Evolutionary conservation across 495 filamentous ascomycete species (phyloP).

Genomic region (Apiosordaria backusii): DNA sequence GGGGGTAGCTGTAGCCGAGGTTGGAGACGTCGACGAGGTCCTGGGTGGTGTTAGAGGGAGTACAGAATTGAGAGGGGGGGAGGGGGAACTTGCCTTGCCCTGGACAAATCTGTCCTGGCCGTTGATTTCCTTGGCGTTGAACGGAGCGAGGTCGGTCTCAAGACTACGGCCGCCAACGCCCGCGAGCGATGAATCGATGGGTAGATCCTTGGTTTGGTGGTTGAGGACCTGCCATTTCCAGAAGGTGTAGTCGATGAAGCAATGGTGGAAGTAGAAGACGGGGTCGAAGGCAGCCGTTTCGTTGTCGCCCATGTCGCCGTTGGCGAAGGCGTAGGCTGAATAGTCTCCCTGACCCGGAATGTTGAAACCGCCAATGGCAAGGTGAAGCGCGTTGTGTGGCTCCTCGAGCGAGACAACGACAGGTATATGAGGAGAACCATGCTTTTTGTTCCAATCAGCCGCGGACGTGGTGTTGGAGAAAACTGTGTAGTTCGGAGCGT

Average conservation of each 20-base stretch:
- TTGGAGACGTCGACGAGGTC: slow-evolving; percentile 20
- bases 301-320: slow-evolving; percentile 37
- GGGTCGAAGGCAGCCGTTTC: slow-evolving; percentile 34
- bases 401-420: slow-evolving; percentile 27
- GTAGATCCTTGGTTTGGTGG: neutral
- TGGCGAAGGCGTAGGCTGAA: slow-evolving; percentile 22
- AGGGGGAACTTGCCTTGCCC: neutral
- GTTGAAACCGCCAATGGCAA: slow-evolving; percentile 31
- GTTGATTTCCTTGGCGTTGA: neutral
- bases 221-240: slow-evolving; percentile 30
- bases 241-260: slow-evolving; percentile 31
- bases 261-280: slow-evolving; percentile 36
- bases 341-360: slow-evolving; percentile 7
- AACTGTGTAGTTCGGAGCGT: slow-evolving; percentile 32
- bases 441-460: slow-evolving; percentile 22
- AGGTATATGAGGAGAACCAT: too few relatives aligned
- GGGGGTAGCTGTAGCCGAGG: slow-evolving; percentile 15
- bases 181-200: too few relatives aligned
- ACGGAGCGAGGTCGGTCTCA: slow-evolving; percentile 23
- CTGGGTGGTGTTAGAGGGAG: neutral
- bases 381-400: slow-evolving; percentile 34
- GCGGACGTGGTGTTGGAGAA: slow-evolving; percentile 27
- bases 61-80: too few relatives aligned
- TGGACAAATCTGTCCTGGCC: too few relatives aligned
- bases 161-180: too few relatives aligned